Base-by-base conservation (phyloP, 805 yeast genomes). In the Groenewaldozyma tartarivorans region DNA sequence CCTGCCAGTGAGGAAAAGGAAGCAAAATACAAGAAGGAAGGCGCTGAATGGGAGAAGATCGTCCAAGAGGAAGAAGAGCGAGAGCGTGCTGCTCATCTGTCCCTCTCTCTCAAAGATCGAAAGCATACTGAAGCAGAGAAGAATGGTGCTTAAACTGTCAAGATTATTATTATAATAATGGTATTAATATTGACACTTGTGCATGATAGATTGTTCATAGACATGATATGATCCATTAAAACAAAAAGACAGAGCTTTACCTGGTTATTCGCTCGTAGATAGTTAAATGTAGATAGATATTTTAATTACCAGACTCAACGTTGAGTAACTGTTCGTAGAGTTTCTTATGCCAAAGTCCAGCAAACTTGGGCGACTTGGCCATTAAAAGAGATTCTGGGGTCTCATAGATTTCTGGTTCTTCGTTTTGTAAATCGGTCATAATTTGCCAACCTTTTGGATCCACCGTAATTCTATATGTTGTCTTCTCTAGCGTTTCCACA, bases 1-100 rank as follows among this genome's bases (percentile, higher is more conserved):
- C 86, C 81, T 51, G 77, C 73, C 48, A 71, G 75, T 49, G 59
- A 73, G 48, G 73, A 62, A 47, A 67, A 67, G 41, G 62, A 63
- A 48, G 57, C 63, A 44, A 59, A 36, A 6, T 31, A 58, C 29
- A 60, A 60, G 33, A 48, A 55, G 36, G 36, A 42, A 35, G 18
- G 34, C 17, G 45, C 61, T 35, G 63, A 73, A 38, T 72, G 79
- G 75, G 72, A 69, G 49, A 67, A 61, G 43, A 63, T 72, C 19
- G 55, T 73, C 38, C 60, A 62, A 34, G 67, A 65, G 22, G 74
- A 71, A 54, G 66, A 61, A 47, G 61, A 57, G 43, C 60, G 66
- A 26, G 48, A 40, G 30, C 22, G 35, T 15, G 48, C 46, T 17
- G 43, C 41, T n/a, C 48, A 48, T 32, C 20, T 44, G 38, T 46